Base-by-base conservation (phyloP, 768 basidiomycete genomes). In the Tulasnella sp. region DNA sequence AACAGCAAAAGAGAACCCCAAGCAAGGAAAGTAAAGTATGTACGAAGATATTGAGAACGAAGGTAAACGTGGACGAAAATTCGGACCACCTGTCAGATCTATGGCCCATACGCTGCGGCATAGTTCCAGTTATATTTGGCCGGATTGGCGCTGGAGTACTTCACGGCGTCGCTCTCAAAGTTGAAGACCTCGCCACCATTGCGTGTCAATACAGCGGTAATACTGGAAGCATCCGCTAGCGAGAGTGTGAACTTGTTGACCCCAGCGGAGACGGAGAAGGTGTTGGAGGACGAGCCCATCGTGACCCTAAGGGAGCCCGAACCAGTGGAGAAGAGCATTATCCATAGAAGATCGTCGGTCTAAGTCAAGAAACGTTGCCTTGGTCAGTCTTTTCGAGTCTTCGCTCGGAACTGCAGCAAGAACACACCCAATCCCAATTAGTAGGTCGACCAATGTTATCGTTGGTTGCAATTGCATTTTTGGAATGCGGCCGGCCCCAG, bases 401-500 rank as follows among this genome's bases (percentile, higher is more conserved):
- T 59, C 29, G 5, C 19, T 8, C n/a, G 19, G n/a, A 22, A 6
- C 47, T 9, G 19, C 3, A 52, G 19, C 22, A 2, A 77, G 37
- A 6, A 75, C 80, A 64, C 68, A 81, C 81, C 72, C 81, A 69
- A 39, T 80, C 73, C 77, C 78, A 80, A 22, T 76, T 72, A 1
- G 75, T 72, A 6, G 81, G 81, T 14, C 76, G 73, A 1, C 76
- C 77, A 9, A 81, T 78, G 8, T 72, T 32, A 66, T 81, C 79
- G 11, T 59, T 59, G 7, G 81, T 80, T 1, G 82, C 80, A 6
- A 76, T 77, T 0, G 86, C 88, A 44, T 77, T 75, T n/a, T 81
- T 82, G 17, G 86, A 83, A 77, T 90, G 89, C n/a, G 88, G 84
- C 40, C 89, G 86, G 29, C 87, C 85, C 87, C 87, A 89, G 66